phyloP scores from a whole-genome alignment of 106 monocot species.

The Alisma plantagoaquatica region DNA sequence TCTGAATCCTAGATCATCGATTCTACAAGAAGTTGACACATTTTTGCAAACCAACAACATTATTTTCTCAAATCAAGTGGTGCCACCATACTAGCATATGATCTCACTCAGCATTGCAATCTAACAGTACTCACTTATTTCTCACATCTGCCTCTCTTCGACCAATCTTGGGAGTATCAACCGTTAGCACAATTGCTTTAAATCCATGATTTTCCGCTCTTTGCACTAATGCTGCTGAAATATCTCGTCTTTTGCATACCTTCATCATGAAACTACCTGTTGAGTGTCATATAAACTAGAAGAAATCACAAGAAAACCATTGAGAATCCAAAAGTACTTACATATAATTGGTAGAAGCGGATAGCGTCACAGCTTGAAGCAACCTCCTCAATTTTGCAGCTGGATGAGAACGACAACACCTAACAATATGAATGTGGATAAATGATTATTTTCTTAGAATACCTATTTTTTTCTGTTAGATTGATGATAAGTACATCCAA shows the following conservation, averaged over 20 bases:
- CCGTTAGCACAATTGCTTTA: constrained; percentile 72
- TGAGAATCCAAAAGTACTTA: constrained; percentile 28
- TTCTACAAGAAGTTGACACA: too few species aligned
- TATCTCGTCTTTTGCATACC: constrained; percentile 57
- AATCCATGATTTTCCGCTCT: constrained; percentile 58
- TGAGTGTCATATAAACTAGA: too few species aligned
- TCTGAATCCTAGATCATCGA: too few species aligned
- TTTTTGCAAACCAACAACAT: too few species aligned
- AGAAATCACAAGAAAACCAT: too few species aligned
- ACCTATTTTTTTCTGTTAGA: too few species aligned
- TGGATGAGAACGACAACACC: constrained; percentile 61
- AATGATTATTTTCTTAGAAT: too few species aligned
- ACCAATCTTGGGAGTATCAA: constrained; percentile 64
- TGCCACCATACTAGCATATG: too few species aligned
- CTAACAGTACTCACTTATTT: constrained; percentile 38
- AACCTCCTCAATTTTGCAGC: constrained; percentile 57
- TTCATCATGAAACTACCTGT: too few species aligned
- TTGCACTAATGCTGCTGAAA: constrained; percentile 33
- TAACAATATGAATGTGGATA: constrained; percentile 11
- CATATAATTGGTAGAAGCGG: constrained; percentile 79
- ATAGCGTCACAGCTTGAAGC: constrained; percentile 62
- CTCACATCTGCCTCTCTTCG: constrained; percentile 60
- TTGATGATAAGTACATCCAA: neutral
- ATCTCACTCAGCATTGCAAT: too few species aligned
- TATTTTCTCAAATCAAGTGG: too few species aligned